Evolutionary conservation across 148 eudicot genomes (phyloP), one percentile per base, ranked within the genome.

Genomic region (Chenopodium suecicum): DNA sequence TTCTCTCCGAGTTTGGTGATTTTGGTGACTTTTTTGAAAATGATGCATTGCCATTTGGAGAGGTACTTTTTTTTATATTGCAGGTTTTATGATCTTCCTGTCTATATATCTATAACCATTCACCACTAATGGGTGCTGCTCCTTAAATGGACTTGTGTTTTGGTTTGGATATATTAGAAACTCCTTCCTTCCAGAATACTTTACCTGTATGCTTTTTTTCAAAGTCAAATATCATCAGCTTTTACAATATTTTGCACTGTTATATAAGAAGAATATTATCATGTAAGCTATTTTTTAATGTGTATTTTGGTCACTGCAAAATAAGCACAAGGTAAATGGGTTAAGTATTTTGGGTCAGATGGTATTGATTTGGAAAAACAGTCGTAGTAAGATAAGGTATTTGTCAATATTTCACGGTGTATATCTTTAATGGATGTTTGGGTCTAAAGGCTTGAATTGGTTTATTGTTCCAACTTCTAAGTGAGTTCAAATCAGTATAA

Each of bases 1-100:
- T 96, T 79, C 89, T 96, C 34, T 88, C 98, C 48, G 99, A 96
- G 84, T 96, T 96, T 83, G 99, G 99, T 37, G 98, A 94, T 79
- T 96, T 96, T 80, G 99, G 99, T 64, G 99, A 96, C 85, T 92
- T 96, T 81, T 96, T 96, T 82, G 91, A 89, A 87, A 90, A 79
- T 86, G 99, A 96, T 79, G 89, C 84, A 78, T 85, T 96, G 83
- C 92, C 98, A 27, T 91, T 96, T 87, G 99, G 99, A 63, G 98
- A 96, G 97, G 99, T 96, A 94, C 80, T 79, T 11, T 16, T 60
- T 60, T 25, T 41, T 41, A 17, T 20, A 25, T 62, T 60, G 56
- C 56, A 14, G 44, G 44, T 41, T 41, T 41, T 41, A 41, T 7
- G 44, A 41, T 6, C 44, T 41, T 41, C 7, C 44, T 8, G 44